phyloP scores from a whole-genome alignment of 2,329 filamentous ascomycete species.

The Fusarium circinatum region DNA sequence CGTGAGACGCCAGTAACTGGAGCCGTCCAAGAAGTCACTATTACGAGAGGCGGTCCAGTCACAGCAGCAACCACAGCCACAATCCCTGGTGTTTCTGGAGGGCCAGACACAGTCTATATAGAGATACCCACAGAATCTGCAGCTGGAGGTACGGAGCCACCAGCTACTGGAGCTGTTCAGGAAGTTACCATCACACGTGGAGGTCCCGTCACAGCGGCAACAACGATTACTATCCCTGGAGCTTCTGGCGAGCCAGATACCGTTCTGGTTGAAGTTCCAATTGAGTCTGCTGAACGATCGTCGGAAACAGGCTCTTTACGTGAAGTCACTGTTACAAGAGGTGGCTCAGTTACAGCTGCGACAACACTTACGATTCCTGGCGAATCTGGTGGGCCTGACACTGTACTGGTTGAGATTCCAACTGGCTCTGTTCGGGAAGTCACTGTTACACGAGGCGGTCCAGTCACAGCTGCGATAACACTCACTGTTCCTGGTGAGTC shows the following conservation, averaged over 20 bases:
- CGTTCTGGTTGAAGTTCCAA: conserved; percentile 2
- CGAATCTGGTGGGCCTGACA: background rate
- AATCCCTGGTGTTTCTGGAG: background rate
- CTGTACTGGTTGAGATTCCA: conserved; percentile 10
- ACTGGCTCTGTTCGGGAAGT: background rate
- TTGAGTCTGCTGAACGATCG: background rate
- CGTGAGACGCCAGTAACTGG: background rate
- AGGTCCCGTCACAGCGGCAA: background rate
- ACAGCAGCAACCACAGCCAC: background rate
- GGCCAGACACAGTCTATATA: background rate
- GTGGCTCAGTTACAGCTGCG: background rate
- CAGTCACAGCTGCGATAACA: background rate
- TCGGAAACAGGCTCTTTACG: background rate
- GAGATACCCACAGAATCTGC: background rate
- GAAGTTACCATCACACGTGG: background rate
- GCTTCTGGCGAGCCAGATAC: background rate
- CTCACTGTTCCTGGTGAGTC: background rate
- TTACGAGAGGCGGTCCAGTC: background rate
- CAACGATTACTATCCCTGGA: background rate
- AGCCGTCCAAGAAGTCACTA: background rate
- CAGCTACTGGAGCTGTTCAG: background rate
- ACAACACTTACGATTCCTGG: background rate
- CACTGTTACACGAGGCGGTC: background rate
- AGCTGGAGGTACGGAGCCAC: fast-evolving
- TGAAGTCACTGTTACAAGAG: background rate